Base-by-base conservation (phyloP, 2,329 filamentous ascomycete species). In the Teratosphaeria pseudoeucalypti region DNA sequence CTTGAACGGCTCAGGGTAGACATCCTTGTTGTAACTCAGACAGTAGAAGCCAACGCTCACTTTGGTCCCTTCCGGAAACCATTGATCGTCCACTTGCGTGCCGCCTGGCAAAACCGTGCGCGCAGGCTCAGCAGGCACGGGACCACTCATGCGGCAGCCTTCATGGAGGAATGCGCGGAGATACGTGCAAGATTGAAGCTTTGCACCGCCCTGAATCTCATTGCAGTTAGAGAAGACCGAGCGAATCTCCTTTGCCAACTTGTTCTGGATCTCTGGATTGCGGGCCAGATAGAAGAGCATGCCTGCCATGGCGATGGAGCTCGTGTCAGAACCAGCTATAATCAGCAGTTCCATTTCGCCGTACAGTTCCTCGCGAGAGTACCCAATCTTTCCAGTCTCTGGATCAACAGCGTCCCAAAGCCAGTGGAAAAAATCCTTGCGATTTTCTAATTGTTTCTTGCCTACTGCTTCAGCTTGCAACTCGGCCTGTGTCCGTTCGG, bases 91-190 rank as follows among this genome's bases (percentile, higher is more conserved):
- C 73, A 71, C 49, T 62, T 66, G 0, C 63, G 65, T 63, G 57
- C 62, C 74, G 61, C 60, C 70, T 49, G 60, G 52, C 14, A 70
- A 63, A 16, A 72, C 68, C 57, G 75, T 70, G 9, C 76, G 62
- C 57, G 67, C 63, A 54, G 77, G 58, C 57, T 71, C 57, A 57
- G 67, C 63, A 57, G 72, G 69, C 0, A 76, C 74, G 0, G 77
- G 73, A 2, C 79, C 77, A 3, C 75, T 75, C 56, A 80, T 68
- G 16, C 79, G 74, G 59, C 81, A 68, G 0, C 74, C 68, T 64
- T 82, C 79, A 52, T 80, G 74, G 49, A 82, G 73, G 58, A 74
- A 75, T 3, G 78, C 79, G 5, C 73, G 71, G 0, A 81, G 68
- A 62, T 79, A 81, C 0, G 57, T 60, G 62, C 73, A 77, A 12